phyloP scores from a whole-genome alignment of 345 rosid genomes.

The Zanthoxylum bungeanum region DNA sequence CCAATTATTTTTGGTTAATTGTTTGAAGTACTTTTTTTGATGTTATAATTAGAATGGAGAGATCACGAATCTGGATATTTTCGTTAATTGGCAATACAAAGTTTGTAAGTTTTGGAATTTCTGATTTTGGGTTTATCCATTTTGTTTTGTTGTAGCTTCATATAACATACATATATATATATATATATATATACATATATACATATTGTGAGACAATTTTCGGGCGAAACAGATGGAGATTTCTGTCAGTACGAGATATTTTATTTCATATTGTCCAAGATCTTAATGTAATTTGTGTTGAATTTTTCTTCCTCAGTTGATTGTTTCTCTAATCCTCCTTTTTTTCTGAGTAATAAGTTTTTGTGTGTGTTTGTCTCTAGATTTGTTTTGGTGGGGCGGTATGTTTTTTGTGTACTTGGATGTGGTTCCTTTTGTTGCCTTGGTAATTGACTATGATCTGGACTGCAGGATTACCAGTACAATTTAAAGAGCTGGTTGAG shows the following conservation, averaged over 20 bases:
- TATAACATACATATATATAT: too few relatives aligned
- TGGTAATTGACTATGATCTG: slow-evolving; percentile 38
- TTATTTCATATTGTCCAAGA: too few relatives aligned
- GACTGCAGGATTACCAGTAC: slow-evolving; percentile 50
- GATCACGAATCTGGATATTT: background rate
- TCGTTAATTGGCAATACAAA: background rate
- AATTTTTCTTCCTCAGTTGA: background rate
- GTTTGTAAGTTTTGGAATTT: background rate
- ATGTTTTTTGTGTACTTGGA: slow-evolving; percentile 3
- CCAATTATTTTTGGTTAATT: background rate
- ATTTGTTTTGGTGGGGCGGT: slow-evolving; percentile 19
- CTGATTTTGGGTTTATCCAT: background rate
- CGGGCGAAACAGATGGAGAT: too few relatives aligned
- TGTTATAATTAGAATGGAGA: background rate
- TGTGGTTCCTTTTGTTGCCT: background rate
- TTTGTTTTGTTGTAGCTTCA: too few relatives aligned
- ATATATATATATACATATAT: too few relatives aligned
- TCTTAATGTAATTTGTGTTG: too few relatives aligned
- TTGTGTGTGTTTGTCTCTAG: background rate
- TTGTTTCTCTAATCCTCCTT: background rate
- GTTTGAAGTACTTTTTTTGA: background rate
- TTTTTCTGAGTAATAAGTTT: too few relatives aligned
- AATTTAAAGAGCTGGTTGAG: slow-evolving; percentile 60
- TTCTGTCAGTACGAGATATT: too few relatives aligned
- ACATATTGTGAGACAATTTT: too few relatives aligned